phyloP scores from a whole-genome alignment of 169 alveolate genomes.

The Besnoitia besnoiti region DNA sequence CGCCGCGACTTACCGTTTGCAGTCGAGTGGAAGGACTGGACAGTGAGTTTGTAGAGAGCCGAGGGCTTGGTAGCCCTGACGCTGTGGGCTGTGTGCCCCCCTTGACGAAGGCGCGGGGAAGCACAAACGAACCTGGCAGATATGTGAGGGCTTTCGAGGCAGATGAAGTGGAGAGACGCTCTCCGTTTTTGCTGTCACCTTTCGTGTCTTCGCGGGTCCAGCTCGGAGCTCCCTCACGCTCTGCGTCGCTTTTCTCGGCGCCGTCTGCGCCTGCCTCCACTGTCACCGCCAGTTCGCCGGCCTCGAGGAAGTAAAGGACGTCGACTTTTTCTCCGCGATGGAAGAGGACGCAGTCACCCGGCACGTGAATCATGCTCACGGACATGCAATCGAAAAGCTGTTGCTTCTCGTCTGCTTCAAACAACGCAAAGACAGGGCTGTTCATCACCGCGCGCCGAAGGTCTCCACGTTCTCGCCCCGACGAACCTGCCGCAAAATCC shows the following conservation, averaged over 20 bases:
- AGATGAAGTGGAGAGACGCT: neutral
- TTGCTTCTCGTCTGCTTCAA: conserved; percentile 54
- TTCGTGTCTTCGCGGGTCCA: neutral
- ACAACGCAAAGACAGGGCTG: conserved; percentile 50
- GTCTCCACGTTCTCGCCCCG: conserved; percentile 12
- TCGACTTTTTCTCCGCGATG: conserved; percentile 62
- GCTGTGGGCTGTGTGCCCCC: conserved; percentile 41
- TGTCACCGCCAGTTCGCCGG: conserved; percentile 53
- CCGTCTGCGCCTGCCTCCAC: neutral
- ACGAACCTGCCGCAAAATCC: neutral
- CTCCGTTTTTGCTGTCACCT: neutral
- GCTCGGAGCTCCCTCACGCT: neutral
- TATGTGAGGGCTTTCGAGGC: neutral
- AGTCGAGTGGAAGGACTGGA: conserved; percentile 53
- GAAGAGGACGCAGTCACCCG: conserved; percentile 42
- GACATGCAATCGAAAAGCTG: conserved; percentile 39
- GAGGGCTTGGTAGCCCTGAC: conserved; percentile 54
- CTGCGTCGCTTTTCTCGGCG: neutral
- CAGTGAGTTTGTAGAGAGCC: conserved; percentile 51
- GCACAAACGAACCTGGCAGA: conserved; percentile 44
- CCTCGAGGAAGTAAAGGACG: conserved; percentile 43
- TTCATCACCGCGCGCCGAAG: conserved; percentile 45
- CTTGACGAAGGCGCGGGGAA: conserved; percentile 51
- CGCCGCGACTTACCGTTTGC: conserved; percentile 31
- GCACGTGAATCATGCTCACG: conserved; percentile 43